These are phyloP conservation scores for Xylaria scruposa DNA, from an alignment of 495 filamentous ascomycete genomes.

Conservation along the genomic window DNA sequence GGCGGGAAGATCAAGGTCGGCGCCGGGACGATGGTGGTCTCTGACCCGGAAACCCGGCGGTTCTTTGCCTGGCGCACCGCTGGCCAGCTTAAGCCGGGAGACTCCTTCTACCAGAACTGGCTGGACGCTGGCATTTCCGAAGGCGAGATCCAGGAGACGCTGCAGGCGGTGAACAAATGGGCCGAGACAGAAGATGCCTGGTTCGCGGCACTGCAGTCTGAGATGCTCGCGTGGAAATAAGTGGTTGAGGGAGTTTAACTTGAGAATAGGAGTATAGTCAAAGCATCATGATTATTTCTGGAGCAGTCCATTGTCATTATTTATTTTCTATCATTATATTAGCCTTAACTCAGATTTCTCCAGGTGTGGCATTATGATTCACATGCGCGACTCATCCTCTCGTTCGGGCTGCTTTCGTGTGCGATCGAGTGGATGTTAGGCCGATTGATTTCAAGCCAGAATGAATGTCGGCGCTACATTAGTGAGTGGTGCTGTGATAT, in stretches of 20 bases:
- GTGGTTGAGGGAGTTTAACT: conserved; percentile 32
- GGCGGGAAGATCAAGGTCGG: conserved; percentile 41
- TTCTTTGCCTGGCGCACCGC: conserved; percentile 39
- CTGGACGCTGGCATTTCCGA: conserved; percentile 45
- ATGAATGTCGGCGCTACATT: too few species aligned
- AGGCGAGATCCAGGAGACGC: conserved; percentile 45
- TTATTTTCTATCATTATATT: too few species aligned
- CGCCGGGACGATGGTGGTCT: conserved; percentile 38
- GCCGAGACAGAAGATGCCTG: conserved; percentile 48
- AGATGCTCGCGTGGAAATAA: conserved; percentile 52
- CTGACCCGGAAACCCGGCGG: conserved; percentile 39
- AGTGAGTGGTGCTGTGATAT: background rate
- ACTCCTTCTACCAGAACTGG: conserved; percentile 47
- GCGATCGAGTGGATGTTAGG: too few species aligned
- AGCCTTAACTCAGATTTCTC: too few species aligned
- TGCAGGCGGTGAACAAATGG: conserved; percentile 41
- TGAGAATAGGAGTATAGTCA: background rate
- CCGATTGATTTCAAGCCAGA: too few species aligned
- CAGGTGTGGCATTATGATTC: too few species aligned
- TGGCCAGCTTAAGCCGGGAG: conserved; percentile 43
- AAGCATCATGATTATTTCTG: too few species aligned
- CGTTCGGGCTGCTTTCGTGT: background rate
- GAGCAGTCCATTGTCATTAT: too few species aligned
- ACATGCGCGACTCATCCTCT: background rate
- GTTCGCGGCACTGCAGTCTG: conserved; percentile 45